Conservation (phyloP, 2,329 filamentous ascomycete species). For the Basipetospora chlamydospora region DNA sequence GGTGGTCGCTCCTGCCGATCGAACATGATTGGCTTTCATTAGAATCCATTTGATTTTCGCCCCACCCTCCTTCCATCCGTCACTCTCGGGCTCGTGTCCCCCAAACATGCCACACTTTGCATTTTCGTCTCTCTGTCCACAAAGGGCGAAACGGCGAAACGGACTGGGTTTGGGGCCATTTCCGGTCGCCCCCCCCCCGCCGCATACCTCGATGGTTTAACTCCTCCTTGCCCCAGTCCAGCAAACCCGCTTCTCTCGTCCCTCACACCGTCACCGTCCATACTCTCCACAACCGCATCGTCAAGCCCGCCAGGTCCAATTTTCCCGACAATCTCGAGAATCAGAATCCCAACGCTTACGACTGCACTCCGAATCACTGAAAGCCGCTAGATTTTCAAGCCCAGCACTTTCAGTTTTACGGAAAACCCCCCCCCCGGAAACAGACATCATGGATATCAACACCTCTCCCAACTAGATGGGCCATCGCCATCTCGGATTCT, state of each 20-base stretch:
- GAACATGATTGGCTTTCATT: too few species aligned
- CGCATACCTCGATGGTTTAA: conserved; percentile 6
- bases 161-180: too few species aligned
- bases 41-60: conserved; percentile 3
- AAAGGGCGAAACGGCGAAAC: too few species aligned
- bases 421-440: background rate
- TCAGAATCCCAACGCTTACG: too few species aligned
- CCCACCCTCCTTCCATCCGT: background rate
- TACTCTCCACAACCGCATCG: too few species aligned
- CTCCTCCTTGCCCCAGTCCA: conserved; percentile 1
- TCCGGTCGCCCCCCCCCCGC: conserved; percentile 3
- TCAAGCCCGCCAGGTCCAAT: background rate
- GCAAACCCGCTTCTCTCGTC: background rate
- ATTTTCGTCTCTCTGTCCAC: too few species aligned
- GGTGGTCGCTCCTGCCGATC: too few species aligned
- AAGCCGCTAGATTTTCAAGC: background rate
- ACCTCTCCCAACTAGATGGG: background rate
- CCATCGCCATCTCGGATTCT: background rate
- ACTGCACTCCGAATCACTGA: too few species aligned
- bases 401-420: background rate
- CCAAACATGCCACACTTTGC: too few species aligned
- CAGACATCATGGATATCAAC: conserved; percentile 1
- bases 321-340: background rate
- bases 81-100: too few species aligned
- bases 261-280: too few species aligned